These are phyloP conservation scores for Fragaria nilgerrensis DNA, from an alignment of 306 rosid genomes.

Conservation along the genomic window DNA sequence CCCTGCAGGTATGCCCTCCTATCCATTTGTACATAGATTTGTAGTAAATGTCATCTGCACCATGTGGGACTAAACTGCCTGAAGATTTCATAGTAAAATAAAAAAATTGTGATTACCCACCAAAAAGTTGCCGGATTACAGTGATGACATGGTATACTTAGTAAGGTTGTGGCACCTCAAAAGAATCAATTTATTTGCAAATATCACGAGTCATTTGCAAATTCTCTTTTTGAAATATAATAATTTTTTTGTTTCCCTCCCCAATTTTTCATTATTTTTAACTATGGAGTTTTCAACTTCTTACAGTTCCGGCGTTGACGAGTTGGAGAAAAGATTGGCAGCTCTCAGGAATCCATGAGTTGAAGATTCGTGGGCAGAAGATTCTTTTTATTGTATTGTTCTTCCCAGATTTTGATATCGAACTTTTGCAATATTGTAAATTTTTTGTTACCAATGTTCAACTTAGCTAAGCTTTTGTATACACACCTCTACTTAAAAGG, in stretches of 20 bases:
- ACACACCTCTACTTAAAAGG: neutral
- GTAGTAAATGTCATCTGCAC: neutral
- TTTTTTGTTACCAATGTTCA: neutral
- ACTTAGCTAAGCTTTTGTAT: neutral
- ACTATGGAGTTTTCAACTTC: constrained; percentile 21
- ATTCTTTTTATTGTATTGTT: neutral
- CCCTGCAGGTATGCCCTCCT: constrained; percentile 21
- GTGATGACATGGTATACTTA: neutral
- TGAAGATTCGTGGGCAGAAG: constrained; percentile 4
- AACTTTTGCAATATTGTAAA: constrained; percentile 4
- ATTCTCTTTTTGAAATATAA: neutral
- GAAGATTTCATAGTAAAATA: neutral
- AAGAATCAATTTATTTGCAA: neutral
- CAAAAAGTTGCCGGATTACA: neutral
- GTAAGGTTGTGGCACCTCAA: neutral
- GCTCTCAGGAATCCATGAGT: constrained; percentile 76
- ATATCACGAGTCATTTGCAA: neutral
- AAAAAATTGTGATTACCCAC: neutral
- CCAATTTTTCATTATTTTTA: neutral
- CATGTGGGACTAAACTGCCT: neutral
- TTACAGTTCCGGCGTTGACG: constrained; percentile 71
- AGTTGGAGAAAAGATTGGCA: constrained; percentile 91
- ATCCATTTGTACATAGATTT: neutral
- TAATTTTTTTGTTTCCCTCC: neutral
- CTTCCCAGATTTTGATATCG: neutral